phyloP scores from a whole-genome alignment of 345 rosid species.

The Carallia brachiata region DNA sequence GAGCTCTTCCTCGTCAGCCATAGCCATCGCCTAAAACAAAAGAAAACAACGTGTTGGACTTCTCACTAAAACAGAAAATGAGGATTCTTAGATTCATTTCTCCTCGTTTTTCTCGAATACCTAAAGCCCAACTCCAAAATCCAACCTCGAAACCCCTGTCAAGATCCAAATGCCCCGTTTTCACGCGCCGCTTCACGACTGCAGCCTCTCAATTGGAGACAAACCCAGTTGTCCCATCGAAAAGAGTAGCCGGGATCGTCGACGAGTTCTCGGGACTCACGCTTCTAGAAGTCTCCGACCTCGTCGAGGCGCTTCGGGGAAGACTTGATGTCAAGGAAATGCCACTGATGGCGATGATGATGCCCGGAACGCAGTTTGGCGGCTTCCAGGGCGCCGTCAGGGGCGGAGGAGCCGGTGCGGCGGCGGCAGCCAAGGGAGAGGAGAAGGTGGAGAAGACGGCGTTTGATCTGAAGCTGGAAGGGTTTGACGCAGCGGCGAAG shows the following conservation, averaged over 20 bases:
- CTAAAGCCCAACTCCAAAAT: slow-evolving; percentile 16
- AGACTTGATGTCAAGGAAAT: slow-evolving; percentile 59
- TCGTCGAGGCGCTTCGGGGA: slow-evolving; percentile 60
- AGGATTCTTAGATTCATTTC: slow-evolving; percentile 41
- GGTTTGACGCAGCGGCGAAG: slow-evolving; percentile 71
- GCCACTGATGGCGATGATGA: slow-evolving; percentile 87
- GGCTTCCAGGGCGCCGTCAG: slow-evolving; percentile 28
- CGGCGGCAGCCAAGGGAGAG: slow-evolving; percentile 42
- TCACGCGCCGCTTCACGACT: slow-evolving; percentile 13
- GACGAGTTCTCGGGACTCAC: slow-evolving; percentile 69
- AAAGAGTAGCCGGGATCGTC: slow-evolving; percentile 49
- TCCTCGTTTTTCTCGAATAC: slow-evolving; percentile 34
- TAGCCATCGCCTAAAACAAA: neutral
- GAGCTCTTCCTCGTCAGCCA: neutral
- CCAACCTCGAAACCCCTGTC: neutral
- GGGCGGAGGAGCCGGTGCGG: slow-evolving; percentile 37
- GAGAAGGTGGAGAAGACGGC: slow-evolving; percentile 62
- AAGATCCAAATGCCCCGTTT: neutral
- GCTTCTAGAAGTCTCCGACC: slow-evolving; percentile 69
- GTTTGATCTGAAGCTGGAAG: slow-evolving; percentile 82
- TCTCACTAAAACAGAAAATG: slow-evolving; percentile 28
- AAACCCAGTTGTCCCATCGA: slow-evolving; percentile 31
- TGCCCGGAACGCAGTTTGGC: slow-evolving; percentile 79
- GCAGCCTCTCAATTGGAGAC: slow-evolving; percentile 4
- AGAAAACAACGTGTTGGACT: neutral